Evolutionary conservation across 2,329 filamentous ascomycete genomes (phyloP), one percentile per base, ranked within the genome.

Genomic region (Colletotrichum lentis): DNA sequence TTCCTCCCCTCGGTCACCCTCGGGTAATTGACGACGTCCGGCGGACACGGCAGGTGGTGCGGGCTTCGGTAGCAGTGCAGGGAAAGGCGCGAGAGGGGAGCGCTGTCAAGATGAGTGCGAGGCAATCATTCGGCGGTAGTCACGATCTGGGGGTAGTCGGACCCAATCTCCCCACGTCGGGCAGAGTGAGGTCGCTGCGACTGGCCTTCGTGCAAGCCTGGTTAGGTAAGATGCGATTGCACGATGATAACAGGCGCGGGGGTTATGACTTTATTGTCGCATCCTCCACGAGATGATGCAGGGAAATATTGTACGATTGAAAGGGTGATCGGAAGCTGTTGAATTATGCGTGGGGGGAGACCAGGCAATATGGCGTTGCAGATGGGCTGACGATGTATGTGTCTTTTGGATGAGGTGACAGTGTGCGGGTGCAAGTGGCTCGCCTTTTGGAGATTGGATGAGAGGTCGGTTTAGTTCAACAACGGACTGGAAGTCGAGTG

Each of bases 161-260:
- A 66, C 56, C 55, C 55, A 65, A 59, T 59, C 49, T 59, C 41
- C 52, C 61, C 65, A 68, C 61, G 65, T 68, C 58, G 44, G 62
- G 66, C 57, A 52, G 54, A 60, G 35, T 14, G 20, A 50, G 35
- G 20, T 55, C 54, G 64, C 47, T 62, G 57, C 54, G 39, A 67
- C 50, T 62, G 62, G 52, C 24, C 46, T 67, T 49, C 53, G 64
- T 57, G 57, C 43, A 41, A 67, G 62, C 58, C 57, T 63, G 57
- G 67, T 67, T 63, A 63, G 67, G 64, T 67, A 67, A 69, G 57
- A 57, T 58, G 67, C 22, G 41, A 43, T 52, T 69, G 41, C 52
- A 54, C 50, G 37, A 58, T 18, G 50, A 61, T 60, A 60, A 37
- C 44, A 54, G 46, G 52, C 57, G 58, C 63, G 67, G 67, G 67